Conservation (phyloP, 805 yeast genomes). For the Metschnikowia reukaufii region DNA sequence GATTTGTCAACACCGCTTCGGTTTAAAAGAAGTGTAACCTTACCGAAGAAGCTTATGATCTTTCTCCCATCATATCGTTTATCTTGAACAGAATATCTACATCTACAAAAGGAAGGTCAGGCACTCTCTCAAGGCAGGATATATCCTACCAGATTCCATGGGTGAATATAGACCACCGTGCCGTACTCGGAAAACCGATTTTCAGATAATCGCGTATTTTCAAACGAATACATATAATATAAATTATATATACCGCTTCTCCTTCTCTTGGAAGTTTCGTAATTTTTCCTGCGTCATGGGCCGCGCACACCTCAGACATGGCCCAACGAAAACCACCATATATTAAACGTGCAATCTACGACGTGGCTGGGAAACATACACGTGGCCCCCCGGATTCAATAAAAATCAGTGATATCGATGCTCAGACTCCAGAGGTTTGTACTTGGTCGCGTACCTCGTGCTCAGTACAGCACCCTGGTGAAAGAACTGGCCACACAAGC, state of each 20-base stretch:
- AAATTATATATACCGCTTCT: not conserved
- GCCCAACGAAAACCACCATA: not conserved
- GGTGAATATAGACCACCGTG: too few relatives aligned
- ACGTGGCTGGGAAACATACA: not conserved
- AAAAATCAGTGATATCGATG: not conserved
- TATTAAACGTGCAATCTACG: not conserved
- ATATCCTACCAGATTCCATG: too few relatives aligned
- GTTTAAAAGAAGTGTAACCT: too few relatives aligned
- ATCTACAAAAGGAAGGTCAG: too few relatives aligned
- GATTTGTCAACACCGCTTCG: too few relatives aligned
- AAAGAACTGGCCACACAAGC: constrained; percentile 34
- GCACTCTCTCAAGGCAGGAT: too few relatives aligned
- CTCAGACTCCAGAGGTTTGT: not conserved
- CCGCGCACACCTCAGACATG: not conserved
- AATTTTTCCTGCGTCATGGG: not conserved
- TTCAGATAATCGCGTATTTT: too few relatives aligned
- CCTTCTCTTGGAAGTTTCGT: not conserved
- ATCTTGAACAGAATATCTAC: too few relatives aligned
- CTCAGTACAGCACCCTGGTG: constrained; percentile 3
- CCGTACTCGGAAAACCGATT: too few relatives aligned
- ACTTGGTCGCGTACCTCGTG: not conserved
- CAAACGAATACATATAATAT: too few relatives aligned
- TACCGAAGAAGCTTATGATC: too few relatives aligned
- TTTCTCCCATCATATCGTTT: too few relatives aligned
- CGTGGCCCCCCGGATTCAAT: not conserved